Evolutionary conservation across 2,329 filamentous ascomycete genomes (phyloP).

Genomic region (Calonectria pteridis): DNA sequence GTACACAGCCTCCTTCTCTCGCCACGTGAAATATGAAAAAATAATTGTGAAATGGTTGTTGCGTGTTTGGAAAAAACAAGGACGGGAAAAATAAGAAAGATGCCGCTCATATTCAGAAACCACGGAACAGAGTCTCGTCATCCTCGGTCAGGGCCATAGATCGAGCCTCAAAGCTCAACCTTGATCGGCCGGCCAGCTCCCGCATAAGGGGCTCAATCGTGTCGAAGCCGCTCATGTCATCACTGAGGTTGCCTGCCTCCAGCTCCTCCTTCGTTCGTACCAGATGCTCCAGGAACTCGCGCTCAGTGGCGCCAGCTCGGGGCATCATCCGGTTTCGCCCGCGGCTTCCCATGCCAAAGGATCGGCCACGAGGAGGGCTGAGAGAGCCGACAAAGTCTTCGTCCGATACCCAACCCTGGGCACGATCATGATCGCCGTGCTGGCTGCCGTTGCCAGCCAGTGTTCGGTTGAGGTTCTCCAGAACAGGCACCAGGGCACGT

Average conservation of each 20-base stretch:
- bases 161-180: conserved; percentile 43
- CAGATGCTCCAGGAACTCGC: conserved; percentile 47
- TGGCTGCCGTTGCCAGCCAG: conserved; percentile 39
- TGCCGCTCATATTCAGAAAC: conserved; percentile 27
- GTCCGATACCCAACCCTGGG: conserved; percentile 49
- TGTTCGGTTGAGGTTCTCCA: conserved; percentile 58
- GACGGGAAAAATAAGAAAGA: not conserved
- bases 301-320: conserved; percentile 45
- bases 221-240: conserved; percentile 52
- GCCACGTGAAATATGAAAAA: not conserved
- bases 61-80: not conserved
- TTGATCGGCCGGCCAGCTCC: conserved; percentile 53
- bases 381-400: conserved; percentile 40
- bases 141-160: conserved; percentile 40
- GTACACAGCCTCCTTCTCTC: not conserved
- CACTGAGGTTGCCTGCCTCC: conserved; percentile 41
- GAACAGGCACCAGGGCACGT: conserved; percentile 57
- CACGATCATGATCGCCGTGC: conserved; percentile 31
- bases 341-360: conserved; percentile 18
- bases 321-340: conserved; percentile 39
- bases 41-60: not conserved
- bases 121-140: conserved; percentile 33
- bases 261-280: conserved; percentile 43
- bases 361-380: conserved; percentile 23
- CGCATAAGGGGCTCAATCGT: conserved; percentile 60